Evolutionary conservation across 139 green algal genomes (phyloP).

Genomic region (Chlamydomonas sp.): DNA sequence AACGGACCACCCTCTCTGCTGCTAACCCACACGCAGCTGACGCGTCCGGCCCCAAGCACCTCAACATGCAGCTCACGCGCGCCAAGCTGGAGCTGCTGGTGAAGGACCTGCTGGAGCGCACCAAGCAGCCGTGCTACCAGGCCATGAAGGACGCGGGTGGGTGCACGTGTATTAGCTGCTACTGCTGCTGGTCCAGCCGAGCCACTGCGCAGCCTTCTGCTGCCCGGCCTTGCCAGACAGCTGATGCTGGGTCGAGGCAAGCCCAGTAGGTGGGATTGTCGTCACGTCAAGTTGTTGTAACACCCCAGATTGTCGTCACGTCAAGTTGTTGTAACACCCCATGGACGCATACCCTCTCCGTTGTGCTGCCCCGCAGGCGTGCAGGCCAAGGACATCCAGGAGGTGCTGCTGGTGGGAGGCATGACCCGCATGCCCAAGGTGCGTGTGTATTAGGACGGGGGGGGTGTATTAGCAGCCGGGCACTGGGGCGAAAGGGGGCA

Average conservation of each 20-base stretch:
- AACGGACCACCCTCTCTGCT: not conserved
- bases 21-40: not conserved
- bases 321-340: too few relatives aligned
- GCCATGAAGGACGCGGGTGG: slow-evolving; percentile 82
- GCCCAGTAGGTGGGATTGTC: not conserved
- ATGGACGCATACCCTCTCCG: not conserved
- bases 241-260: not conserved
- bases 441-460: not conserved
- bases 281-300: too few relatives aligned
- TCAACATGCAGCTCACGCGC: slow-evolving; percentile 80
- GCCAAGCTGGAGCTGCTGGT: slow-evolving; percentile 93
- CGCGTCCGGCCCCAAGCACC: slow-evolving; percentile 84
- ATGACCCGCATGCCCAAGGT: slow-evolving; percentile 99
- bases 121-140: slow-evolving; percentile 91
- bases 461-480: not conserved
- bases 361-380: slow-evolving; percentile 76
- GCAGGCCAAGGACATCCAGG: slow-evolving; percentile 87
- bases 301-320: too few relatives aligned
- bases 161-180: not conserved
- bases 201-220: too few relatives aligned
- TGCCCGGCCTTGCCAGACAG: too few relatives aligned
- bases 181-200: too few relatives aligned
- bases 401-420: slow-evolving; percentile 98
- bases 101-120: slow-evolving; percentile 90
- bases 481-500: not conserved